Base-by-base conservation (phyloP, 176 grass and related monocot species). In the Hsuehochloa calcarea region DNA sequence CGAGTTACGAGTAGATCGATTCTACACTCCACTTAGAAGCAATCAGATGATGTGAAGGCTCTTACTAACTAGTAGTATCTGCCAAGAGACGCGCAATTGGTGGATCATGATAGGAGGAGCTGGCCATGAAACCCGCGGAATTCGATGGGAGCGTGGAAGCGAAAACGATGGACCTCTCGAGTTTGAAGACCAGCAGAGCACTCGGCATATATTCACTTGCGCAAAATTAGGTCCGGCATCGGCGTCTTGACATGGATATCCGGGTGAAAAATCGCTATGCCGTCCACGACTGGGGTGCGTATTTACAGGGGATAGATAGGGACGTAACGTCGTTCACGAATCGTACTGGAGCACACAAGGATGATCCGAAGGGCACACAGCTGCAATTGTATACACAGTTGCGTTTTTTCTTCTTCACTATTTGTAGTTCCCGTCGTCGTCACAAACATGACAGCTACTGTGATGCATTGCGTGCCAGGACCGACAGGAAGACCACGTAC, bases 21-120 rank as follows among this genome's bases (percentile, higher is more conserved):
- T 77, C 62, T 59, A 61, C 70, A 31, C 49, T 77, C 78, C 79
- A 76, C 70, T 54, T 34, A 26, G 19, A 27, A 75, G 68, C 23
- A 72, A 16, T 1, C 19, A 10, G 70, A 35, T 45, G 84, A 86
- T 39, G 40, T 4, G 14, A 20, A 22, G 29, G 23, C 5, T 20
- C 39, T 46, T 65, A 43, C 76, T n/a, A 9, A 20, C n/a, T 7
- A 15, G 54, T 51, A 10, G 62, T 13, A 82, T 72, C 80, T 35
- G 84, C 67, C 84, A 87, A 83, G 58, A 59, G 6, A 4, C 1
- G 74, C 80, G 61, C 69, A 23, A 87, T 68, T 86, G 79, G 16
- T 65, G 84, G 84, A 20, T 23, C 5, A 17, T 29, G 62, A 13
- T 10, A 8, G 63, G 17, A 25, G 67, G 62, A 51, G 17, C 71